Evolutionary conservation across 176 grass and related monocot genomes (phyloP).

Genomic region (Phragmites australis): DNA sequence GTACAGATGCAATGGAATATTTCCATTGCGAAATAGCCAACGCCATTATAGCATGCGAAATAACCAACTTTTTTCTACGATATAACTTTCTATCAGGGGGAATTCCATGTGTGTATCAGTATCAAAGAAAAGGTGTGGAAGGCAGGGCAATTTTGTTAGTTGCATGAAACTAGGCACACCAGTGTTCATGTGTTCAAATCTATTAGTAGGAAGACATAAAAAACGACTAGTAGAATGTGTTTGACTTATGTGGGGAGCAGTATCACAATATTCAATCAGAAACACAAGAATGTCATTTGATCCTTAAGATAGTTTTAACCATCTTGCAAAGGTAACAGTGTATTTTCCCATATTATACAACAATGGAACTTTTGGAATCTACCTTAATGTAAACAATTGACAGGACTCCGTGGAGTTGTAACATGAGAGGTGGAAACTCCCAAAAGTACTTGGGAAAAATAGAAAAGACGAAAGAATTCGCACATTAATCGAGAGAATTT

Average conservation of each 20-base stretch:
- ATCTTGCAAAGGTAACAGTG: not conserved
- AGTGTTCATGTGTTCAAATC: not conserved
- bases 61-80: not conserved
- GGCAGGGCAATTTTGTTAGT: not conserved
- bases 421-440: no score
- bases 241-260: not conserved
- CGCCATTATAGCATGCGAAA: no score
- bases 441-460: no score
- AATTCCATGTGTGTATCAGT: not conserved
- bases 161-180: not conserved
- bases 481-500: no score
- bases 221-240: not conserved
- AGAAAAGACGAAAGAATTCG: no score
- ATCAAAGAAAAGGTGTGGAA: not conserved
- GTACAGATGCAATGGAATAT: not conserved
- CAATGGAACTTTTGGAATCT: no score
- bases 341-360: no score
- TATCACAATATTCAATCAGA: no score
- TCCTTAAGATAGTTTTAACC: no score
- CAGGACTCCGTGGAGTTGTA: no score
- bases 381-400: no score
- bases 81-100: not conserved
- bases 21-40: not conserved
- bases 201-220: not conserved
- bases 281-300: no score